Conservation (phyloP, 441 rosid genomes). For the Populus hybrid region DNA sequence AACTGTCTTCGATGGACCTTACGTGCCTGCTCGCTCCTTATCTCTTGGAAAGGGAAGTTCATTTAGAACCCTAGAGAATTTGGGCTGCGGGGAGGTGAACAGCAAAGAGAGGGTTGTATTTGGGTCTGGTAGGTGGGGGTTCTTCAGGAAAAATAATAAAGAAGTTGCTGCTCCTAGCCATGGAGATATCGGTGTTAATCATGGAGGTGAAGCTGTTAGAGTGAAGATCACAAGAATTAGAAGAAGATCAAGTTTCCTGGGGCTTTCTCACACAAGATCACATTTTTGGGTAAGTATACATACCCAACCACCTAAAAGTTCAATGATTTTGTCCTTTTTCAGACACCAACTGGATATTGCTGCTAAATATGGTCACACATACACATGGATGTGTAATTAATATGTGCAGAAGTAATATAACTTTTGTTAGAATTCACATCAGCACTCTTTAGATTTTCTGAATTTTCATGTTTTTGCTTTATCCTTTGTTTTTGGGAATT, state of each 20-base stretch:
- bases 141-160: slow-evolving; percentile 27
- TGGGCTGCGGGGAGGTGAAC: slow-evolving; percentile 24
- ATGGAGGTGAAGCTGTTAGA: slow-evolving; percentile 12
- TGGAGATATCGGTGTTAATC: slow-evolving; percentile 13
- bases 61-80: slow-evolving; percentile 17
- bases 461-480: too few relatives aligned
- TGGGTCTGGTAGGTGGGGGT: slow-evolving; percentile 49
- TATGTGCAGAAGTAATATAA: too few relatives aligned
- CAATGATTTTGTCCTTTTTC: not conserved
- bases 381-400: not conserved
- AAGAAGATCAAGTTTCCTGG: slow-evolving; percentile 36
- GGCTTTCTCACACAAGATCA: slow-evolving; percentile 43
- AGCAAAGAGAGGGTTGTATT: slow-evolving; percentile 26
- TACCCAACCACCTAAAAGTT: not conserved
- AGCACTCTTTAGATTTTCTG: not conserved
- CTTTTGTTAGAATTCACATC: too few relatives aligned
- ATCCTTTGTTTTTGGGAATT: not conserved
- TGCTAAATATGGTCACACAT: not conserved
- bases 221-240: slow-evolving; percentile 38
- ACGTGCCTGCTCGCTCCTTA: slow-evolving; percentile 18
- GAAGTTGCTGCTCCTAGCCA: slow-evolving; percentile 22
- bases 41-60: slow-evolving; percentile 34
- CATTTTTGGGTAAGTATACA: slow-evolving; percentile 56
- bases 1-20: slow-evolving; percentile 55
- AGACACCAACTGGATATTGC: not conserved